Evolutionary conservation across 2,329 filamentous ascomycete genomes (phyloP), one percentile per base, ranked within the genome.

Genomic region (Colletotrichum sp.): DNA sequence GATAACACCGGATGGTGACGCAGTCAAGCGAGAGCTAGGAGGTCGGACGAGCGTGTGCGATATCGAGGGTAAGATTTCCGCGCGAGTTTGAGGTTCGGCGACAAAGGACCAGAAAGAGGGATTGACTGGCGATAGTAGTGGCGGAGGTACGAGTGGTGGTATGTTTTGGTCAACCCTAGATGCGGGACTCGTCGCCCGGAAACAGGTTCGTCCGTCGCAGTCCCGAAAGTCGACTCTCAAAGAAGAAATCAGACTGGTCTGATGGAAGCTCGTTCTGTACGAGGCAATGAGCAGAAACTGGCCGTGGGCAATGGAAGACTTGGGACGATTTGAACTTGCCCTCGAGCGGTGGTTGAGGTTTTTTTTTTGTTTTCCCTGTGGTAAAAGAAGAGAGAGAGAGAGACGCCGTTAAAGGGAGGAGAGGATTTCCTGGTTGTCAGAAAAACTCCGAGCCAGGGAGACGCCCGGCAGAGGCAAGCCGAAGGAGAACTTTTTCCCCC

Each of bases 401-500:
- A 51, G 55, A 66, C 43, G 47, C 36, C 33, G 57, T 36, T 33
- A 43, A 66, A 38, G 9, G 59, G 59, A 70, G 58, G 55, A 70
- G 66, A 73, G 61, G 59, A 70, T 70, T 72, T 73, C 70, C 67
- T 62, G 67, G 71, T 57, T 73, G 47, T 66, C 54, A 70, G 18
- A 43, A 57, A 73, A 73, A 70, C 24, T 63, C 67, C 67, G 64
- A 68, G 64, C 58, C 51, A 72, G 70, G 66, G 70, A 72, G 70
- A 31, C 38, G 36, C 54, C 68, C 51, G 51, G 61, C 58, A 54
- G 58, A 29, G 69, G 55, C 69, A 31, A 72, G 69, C 57, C 57
- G 54, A 59, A 18, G 24, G 58, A 31, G 27, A 59, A 36, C 51
- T 64, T 58, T 55, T 33, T 51, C 7, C 8, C 18, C 70, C 33